These are phyloP conservation scores for Alternaria triticina DNA, from an alignment of 2,329 filamentous ascomycete species.

Conservation along the genomic window DNA sequence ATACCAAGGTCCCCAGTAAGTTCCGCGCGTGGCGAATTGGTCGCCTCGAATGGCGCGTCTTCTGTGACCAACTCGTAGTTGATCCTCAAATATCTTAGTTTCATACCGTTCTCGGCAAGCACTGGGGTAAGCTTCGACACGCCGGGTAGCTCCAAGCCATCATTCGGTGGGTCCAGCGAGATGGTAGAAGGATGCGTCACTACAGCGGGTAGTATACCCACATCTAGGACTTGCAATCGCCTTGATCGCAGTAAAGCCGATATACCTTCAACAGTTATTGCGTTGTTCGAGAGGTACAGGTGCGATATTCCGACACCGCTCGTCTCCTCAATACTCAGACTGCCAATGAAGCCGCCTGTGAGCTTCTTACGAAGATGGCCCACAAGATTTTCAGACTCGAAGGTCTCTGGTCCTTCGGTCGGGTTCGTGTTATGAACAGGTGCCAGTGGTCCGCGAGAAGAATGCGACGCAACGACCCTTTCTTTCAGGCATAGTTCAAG, in stretches of 20 bases:
- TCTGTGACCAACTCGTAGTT: constrained; percentile 63
- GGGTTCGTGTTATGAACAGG: constrained; percentile 38
- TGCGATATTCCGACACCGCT: constrained; percentile 64
- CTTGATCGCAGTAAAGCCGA: constrained; percentile 60
- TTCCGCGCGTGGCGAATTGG: constrained; percentile 32
- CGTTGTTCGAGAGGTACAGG: constrained; percentile 64
- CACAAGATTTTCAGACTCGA: constrained; percentile 58
- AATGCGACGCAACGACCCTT: constrained; percentile 11
- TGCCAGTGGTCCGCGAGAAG: constrained; percentile 20
- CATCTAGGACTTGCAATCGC: constrained; percentile 62
- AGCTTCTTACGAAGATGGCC: constrained; percentile 54
- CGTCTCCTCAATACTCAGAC: constrained; percentile 62
- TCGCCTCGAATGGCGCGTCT: constrained; percentile 35
- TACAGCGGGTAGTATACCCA: constrained; percentile 54
- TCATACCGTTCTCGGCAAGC: constrained; percentile 55
- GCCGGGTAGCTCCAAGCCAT: constrained; percentile 51
- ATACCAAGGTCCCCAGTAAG: constrained; percentile 29
- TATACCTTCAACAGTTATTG: constrained; percentile 62
- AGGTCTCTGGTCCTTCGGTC: constrained; percentile 41
- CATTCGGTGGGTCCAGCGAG: background rate
- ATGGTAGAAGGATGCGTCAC: constrained; percentile 11
- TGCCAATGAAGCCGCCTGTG: constrained; percentile 54
- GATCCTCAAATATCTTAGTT: constrained; percentile 61
- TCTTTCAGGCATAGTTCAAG: constrained; percentile 59
- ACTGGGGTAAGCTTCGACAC: constrained; percentile 62